Conservation (phyloP, 768 basidiomycete genomes). For the Hirschioporus abietinus region DNA sequence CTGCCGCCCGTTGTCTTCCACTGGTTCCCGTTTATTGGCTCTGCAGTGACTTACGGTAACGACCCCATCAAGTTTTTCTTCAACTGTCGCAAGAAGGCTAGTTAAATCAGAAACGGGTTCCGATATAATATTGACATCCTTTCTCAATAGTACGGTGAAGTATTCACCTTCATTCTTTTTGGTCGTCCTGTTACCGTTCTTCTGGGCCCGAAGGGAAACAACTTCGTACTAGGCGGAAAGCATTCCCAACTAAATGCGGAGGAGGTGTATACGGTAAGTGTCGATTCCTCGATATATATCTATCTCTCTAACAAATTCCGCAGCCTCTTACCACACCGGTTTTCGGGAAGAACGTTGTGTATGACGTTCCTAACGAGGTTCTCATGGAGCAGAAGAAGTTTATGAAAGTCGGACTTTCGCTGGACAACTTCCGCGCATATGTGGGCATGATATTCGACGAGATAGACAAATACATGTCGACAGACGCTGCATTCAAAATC, state of each 20-base stretch:
- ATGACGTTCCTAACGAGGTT: conserved; percentile 91
- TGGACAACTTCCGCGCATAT: conserved; percentile 86
- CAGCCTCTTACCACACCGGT: conserved; percentile 91
- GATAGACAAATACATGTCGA: conserved; percentile 62
- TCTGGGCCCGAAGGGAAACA: conserved; percentile 86
- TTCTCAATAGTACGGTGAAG: conserved; percentile 73
- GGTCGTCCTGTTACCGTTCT: conserved; percentile 90
- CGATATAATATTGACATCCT: not conserved
- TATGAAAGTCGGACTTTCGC: conserved; percentile 91
- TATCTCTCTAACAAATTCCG: conserved; percentile 11
- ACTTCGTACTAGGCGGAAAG: conserved; percentile 93
- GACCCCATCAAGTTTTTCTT: conserved; percentile 90
- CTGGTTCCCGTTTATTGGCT: conserved; percentile 86
- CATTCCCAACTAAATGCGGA: conserved; percentile 90
- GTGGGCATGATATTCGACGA: conserved; percentile 75
- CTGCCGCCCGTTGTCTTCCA: conserved; percentile 92
- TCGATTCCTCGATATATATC: not conserved
- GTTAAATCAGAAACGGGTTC: conserved; percentile 12
- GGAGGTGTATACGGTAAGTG: conserved; percentile 85
- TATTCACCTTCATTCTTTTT: conserved; percentile 93
- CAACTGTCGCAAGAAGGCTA: conserved; percentile 70
- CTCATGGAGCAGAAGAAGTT: conserved; percentile 99
- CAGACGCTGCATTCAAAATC: conserved; percentile 56
- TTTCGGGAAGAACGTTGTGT: conserved; percentile 96
- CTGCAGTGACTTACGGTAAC: conserved; percentile 83